A percentile compares a stretch with the other conserved stretches of the same genome.
Evolutionary conservation across 176 grass and related monocot genomes (phyloP).

Genomic region (Panicum miliaceum): DNA sequence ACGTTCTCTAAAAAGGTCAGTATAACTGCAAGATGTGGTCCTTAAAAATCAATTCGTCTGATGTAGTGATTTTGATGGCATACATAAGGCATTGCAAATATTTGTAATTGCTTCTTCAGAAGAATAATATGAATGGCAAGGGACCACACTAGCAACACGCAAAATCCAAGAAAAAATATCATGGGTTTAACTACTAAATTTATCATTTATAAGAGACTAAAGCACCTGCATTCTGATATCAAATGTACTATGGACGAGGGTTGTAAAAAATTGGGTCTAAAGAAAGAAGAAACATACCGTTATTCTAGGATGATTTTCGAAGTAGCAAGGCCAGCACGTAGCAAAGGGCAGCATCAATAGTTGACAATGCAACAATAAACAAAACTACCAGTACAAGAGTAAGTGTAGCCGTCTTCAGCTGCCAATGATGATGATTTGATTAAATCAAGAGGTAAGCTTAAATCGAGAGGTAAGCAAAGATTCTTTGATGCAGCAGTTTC

Average conservation of each 20-base stretch:
- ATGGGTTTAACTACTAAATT: slow-evolving; percentile 2
- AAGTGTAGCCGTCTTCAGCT: slow-evolving; percentile 78
- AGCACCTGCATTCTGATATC: neutral
- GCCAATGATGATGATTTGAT: slow-evolving; percentile 35
- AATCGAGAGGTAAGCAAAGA: slow-evolving; percentile 12
- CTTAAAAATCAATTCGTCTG: slow-evolving; percentile 33
- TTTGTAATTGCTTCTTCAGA: slow-evolving; percentile 20
- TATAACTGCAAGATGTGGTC: slow-evolving; percentile 17
- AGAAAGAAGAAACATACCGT: slow-evolving; percentile 45
- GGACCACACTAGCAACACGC: neutral
- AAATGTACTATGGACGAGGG: slow-evolving; percentile 12
- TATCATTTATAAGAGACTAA: slow-evolving; percentile 9
- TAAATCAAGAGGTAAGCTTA: slow-evolving; percentile 21
- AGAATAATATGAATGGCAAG: slow-evolving; percentile 20
- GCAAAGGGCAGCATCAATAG: slow-evolving; percentile 76
- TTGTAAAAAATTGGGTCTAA: neutral
- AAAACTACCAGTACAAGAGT: slow-evolving; percentile 78
- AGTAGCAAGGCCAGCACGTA: slow-evolving; percentile 79
- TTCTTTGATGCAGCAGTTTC: neutral
- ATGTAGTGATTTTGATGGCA: neutral
- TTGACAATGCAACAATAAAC: slow-evolving; percentile 84
- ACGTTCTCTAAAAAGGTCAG: no score
- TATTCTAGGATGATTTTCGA: slow-evolving; percentile 69
- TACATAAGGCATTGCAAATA: slow-evolving; percentile 16
- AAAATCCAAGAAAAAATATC: slow-evolving; percentile 4